Base-by-base conservation (phyloP, 179 eudicot species). In the Beta lomatogona region DNA sequence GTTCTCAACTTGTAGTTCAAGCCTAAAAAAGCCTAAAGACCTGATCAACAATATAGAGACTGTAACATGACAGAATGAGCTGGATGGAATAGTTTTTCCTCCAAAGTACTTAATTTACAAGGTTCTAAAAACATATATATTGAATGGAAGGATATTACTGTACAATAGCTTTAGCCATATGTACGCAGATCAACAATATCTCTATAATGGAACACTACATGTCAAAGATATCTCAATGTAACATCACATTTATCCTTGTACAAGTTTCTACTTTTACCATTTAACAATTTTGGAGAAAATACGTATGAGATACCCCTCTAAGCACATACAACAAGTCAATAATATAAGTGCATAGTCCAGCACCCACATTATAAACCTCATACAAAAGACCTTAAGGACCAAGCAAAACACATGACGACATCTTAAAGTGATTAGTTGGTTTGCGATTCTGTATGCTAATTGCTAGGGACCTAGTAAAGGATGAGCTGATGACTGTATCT, bases 11-110 rank as follows among this genome's bases (percentile, higher is more conserved):
- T 21, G 41, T 71, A 71, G 75, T 25, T 53, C 44, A 13, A 13
- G 60, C n/a, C 45, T 72, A 52, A 31, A 72, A 52, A 25, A 21
- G 31, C n/a, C n/a, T n/a, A 63, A 63, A 63, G 67, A 63, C 67
- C 67, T 63, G 8, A n/a, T 63, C 31, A 11, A 63, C 67, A 63
- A 21, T 63, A 63, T 60, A 60, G 64, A n/a, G 25, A 60, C 64
- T n/a, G 11, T 0, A 60, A 60, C 61, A 58, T 58, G 8, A 6
- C 21, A 60, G 8, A 19, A 60, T 60, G 3, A 63, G 36, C 13
- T n/a, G 22, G 3, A 63, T 63, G 67, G 67, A 22, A 10, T 4
- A 7, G 15, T 63, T 22, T 22, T 10, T 63, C 6, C 4, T 22
- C 12, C 53, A 63, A 11, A 8, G 36, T 9, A 11, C 67, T 63